Conservation (phyloP, 2,329 filamentous ascomycete species). For the Sordariomycetes sp. region DNA sequence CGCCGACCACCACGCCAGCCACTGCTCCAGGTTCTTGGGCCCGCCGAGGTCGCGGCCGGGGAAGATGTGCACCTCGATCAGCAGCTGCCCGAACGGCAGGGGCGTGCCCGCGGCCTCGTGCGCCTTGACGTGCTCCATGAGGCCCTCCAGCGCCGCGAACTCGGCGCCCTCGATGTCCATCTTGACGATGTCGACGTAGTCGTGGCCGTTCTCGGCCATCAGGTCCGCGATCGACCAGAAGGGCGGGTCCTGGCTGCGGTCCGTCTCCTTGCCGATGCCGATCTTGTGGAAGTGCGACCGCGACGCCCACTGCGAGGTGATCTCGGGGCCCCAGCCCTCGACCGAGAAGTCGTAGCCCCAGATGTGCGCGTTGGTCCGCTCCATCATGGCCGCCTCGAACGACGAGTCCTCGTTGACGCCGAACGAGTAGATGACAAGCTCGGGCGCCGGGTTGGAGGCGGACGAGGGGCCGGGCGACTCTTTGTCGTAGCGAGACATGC, state of each 20-base stretch:
- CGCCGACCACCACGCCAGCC: not conserved
- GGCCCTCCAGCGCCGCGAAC: conserved; percentile 14
- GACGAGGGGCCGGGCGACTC: conserved; percentile 1
- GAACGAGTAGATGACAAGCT: conserved; percentile 26
- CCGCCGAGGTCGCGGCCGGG: not conserved
- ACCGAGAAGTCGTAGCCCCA: conserved; percentile 28
- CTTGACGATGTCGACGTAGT: conserved; percentile 27
- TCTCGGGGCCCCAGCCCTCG: conserved; percentile 17
- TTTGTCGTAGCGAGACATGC: conserved; percentile 23
- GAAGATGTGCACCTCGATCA: conserved; percentile 10
- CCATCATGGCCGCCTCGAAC: conserved; percentile 25
- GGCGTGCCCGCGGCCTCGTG: conserved; percentile 1
- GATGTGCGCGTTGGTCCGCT: conserved; percentile 23
- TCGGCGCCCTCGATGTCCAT: conserved; percentile 27
- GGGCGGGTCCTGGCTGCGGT: conserved; percentile 14
- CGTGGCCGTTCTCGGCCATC: conserved; percentile 24
- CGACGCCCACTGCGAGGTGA: conserved; percentile 11
- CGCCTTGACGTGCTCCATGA: not conserved
- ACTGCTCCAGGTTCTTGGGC: not conserved
- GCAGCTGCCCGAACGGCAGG: conserved; percentile 11
- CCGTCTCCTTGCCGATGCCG: conserved; percentile 18
- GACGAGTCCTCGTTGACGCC: conserved; percentile 24
- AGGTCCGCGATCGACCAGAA: conserved; percentile 22
- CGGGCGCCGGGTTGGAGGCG: conserved; percentile 7
- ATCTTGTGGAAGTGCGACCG: conserved; percentile 20